Conservation (phyloP, 306 rosid species). For the Cicer bijugum region DNA sequence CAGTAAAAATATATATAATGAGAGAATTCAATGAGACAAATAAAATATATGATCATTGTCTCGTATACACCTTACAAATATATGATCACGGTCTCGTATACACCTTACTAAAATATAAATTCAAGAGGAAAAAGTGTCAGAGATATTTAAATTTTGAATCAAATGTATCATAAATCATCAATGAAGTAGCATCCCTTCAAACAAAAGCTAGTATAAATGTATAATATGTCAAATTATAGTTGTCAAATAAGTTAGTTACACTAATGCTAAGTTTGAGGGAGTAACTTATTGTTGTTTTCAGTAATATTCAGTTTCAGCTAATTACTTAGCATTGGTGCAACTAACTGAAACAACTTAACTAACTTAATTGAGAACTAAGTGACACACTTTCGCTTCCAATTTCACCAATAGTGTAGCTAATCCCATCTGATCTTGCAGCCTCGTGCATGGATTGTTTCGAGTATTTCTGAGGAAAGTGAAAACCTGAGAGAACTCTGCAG, state of each 20-base stretch:
- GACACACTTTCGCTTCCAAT: background rate
- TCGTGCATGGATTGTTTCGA: conserved; percentile 52
- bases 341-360: background rate
- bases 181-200: conserved; percentile 34
- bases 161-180: background rate
- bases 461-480: conserved; percentile 54
- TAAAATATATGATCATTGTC: background rate
- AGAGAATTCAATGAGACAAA: background rate
- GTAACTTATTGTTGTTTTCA: background rate
- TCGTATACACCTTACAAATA: background rate
- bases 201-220: conserved; percentile 25
- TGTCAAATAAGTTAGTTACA: background rate
- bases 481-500: conserved; percentile 55
- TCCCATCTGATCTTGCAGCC: conserved; percentile 77
- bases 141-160: background rate
- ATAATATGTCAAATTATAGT: no score
- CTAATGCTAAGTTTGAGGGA: background rate
- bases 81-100: conserved; percentile 3
- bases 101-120: background rate
- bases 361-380: background rate
- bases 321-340: background rate
- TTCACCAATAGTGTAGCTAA: conserved; percentile 42
- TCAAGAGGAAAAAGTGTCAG: conserved; percentile 1
- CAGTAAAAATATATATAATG: background rate
- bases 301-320: background rate